phyloP scores from a whole-genome alignment of 2,329 filamentous ascomycete species.

The Proliferodiscus dingleyae region DNA sequence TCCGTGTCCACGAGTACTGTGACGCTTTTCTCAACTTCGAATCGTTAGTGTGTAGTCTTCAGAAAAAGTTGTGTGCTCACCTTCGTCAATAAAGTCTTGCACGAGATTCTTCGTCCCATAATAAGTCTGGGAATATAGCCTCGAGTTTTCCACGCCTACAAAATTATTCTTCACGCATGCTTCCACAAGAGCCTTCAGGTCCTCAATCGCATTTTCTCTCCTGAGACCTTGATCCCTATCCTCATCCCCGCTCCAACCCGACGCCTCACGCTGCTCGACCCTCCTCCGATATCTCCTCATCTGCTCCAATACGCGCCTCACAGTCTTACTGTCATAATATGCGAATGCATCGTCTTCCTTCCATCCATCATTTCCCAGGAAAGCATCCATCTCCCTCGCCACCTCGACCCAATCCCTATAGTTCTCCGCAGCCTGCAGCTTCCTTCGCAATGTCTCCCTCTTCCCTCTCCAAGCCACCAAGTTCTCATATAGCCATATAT shows the following conservation, averaged over 20 bases:
- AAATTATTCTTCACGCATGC: conserved; percentile 98
- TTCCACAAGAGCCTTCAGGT: conserved; percentile 73
- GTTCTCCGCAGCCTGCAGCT: conserved; percentile 64
- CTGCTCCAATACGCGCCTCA: conserved; percentile 71
- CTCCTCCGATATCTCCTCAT: conserved; percentile 56
- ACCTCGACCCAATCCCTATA: conserved; percentile 82
- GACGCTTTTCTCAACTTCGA: conserved; percentile 58
- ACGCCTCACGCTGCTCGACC: conserved; percentile 51
- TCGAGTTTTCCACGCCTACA: conserved; percentile 86
- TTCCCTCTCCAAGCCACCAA: conserved; percentile 83
- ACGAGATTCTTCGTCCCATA: conserved; percentile 95
- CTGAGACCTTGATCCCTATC: conserved; percentile 32
- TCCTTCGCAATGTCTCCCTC: conserved; percentile 64
- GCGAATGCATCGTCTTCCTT: conserved; percentile 72
- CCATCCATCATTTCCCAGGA: conserved; percentile 77
- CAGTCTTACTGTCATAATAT: conserved; percentile 85
- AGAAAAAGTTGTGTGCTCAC: conserved; percentile 37
- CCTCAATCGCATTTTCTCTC: conserved; percentile 55
- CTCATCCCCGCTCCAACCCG: conserved; percentile 32
- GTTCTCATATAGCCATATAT: conserved; percentile 91
- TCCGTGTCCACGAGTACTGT: conserved; percentile 63
- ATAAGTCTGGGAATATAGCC: conserved; percentile 96
- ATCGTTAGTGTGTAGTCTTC: conserved; percentile 6
- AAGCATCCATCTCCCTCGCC: conserved; percentile 73
- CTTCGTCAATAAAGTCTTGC: conserved; percentile 84